A percentile compares a stretch with the other conserved stretches of the same genome.
These are phyloP conservation scores for Malassezia yamatoensis DNA, from an alignment of 1,284 basidiomycete species.

Conservation along the genomic window DNA sequence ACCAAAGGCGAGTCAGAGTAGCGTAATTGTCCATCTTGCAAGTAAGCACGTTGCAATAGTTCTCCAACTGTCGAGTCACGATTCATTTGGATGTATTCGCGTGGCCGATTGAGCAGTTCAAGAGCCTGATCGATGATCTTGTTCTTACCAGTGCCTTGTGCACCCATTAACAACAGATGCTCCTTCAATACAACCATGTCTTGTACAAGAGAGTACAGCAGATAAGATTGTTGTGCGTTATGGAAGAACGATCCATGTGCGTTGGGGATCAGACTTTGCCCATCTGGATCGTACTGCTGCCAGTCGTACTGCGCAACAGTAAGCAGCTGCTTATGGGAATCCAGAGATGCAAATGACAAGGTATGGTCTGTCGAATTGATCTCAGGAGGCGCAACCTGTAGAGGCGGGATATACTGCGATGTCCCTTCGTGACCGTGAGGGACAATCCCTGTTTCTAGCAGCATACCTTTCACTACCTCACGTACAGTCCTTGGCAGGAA, in stretches of 20 bases:
- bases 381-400: conserved; percentile 22
- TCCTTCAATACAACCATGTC: conserved; percentile 45
- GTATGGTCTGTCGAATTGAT: conserved; percentile 11
- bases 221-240: conserved; percentile 44
- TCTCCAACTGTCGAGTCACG: conserved; percentile 43
- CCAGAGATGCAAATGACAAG: conserved; percentile 28
- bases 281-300: conserved; percentile 36
- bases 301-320: conserved; percentile 38
- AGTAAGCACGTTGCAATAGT: conserved; percentile 40
- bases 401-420: conserved; percentile 26
- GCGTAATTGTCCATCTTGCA: conserved; percentile 43
- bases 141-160: conserved; percentile 50
- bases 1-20: conserved; percentile 48
- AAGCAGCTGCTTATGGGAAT: conserved; percentile 11
- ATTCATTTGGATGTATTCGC: conserved; percentile 50
- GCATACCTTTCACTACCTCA: conserved; percentile 31
- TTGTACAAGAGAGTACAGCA: conserved; percentile 45
- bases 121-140: conserved; percentile 48
- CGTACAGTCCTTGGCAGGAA: conserved; percentile 47
- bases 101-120: conserved; percentile 44
- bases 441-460: conserved; percentile 34
- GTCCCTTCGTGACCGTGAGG: conserved; percentile 38
- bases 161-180: conserved; percentile 48
- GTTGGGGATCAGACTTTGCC: conserved; percentile 40
- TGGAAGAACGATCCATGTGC: conserved; percentile 42